Evolutionary conservation across 139 green algal genomes (phyloP).

Genomic region (Volvox africanus): DNA sequence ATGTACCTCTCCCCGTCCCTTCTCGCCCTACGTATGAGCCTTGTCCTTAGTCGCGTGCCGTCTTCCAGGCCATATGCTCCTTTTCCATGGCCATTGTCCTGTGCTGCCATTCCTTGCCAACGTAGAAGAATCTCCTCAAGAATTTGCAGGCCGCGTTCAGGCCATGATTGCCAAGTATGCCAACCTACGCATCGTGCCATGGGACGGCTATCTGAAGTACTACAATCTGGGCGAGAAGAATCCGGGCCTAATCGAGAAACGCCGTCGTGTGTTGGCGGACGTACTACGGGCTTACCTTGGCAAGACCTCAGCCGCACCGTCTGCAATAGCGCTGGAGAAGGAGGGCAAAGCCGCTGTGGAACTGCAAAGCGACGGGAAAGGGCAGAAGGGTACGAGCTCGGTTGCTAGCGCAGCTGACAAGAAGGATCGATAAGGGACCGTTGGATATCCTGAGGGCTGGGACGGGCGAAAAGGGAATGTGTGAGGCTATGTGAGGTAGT

Average conservation of each 20-base stretch:
- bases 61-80: too few species aligned
- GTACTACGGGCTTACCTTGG: conserved; percentile 47
- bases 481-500: too few species aligned
- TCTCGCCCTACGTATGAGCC: too few species aligned
- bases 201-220: conserved; percentile 99
- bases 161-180: conserved; percentile 85
- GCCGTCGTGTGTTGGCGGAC: conserved; percentile 40
- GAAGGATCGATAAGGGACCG: conserved; percentile 3
- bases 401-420: background rate
- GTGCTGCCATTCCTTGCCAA: too few species aligned
- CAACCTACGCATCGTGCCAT: conserved; percentile 86
- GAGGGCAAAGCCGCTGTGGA: background rate
- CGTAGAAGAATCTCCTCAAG: conserved; percentile 76
- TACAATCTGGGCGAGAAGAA: conserved; percentile 93
- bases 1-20: too few species aligned
- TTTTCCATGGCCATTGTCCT: too few species aligned
- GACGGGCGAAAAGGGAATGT: too few species aligned
- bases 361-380: background rate
- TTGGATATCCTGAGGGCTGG: too few species aligned
- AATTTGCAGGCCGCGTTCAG: conserved; percentile 92
- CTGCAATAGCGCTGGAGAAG: background rate
- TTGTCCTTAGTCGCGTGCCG: too few species aligned
- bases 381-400: background rate
- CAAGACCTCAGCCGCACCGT: background rate
- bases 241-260: conserved; percentile 54